These are phyloP conservation scores for Chionographis japonica DNA, from an alignment of 106 monocot species.

Conservation along the genomic window DNA sequence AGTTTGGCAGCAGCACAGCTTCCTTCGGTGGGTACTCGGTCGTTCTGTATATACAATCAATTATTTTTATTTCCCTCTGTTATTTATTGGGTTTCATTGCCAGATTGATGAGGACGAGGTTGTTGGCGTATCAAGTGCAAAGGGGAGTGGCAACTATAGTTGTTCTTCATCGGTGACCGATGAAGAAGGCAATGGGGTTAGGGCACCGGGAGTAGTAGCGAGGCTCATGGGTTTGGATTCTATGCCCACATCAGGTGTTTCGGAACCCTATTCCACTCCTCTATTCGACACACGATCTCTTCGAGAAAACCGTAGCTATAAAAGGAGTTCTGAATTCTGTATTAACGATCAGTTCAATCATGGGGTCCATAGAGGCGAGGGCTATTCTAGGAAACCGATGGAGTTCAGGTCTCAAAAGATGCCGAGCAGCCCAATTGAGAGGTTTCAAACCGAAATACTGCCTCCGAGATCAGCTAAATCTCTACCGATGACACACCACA, in stretches of 20 bases:
- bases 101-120: conserved; percentile 69
- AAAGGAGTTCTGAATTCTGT: conserved; percentile 40
- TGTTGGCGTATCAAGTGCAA: conserved; percentile 40
- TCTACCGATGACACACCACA: conserved; percentile 27
- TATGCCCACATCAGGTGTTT: conserved; percentile 48
- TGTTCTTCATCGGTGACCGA: conserved; percentile 91
- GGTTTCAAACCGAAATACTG: conserved; percentile 38
- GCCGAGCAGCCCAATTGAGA: conserved; percentile 54
- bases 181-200: conserved; percentile 60
- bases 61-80: background rate
- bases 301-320: conserved; percentile 25
- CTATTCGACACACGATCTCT: conserved; percentile 37
- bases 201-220: conserved; percentile 85
- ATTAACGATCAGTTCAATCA: conserved; percentile 27
- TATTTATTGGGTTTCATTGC: background rate
- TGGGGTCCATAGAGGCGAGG: conserved; percentile 19
- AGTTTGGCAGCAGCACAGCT: conserved; percentile 23
- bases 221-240: conserved; percentile 92
- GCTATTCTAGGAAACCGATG: conserved; percentile 17
- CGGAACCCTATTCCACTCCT: conserved; percentile 64
- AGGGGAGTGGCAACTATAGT: conserved; percentile 76
- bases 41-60: background rate
- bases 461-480: conserved; percentile 34
- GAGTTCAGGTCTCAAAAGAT: conserved; percentile 28
- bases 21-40: conserved; percentile 43